Conservation (phyloP, 495 filamentous ascomycete genomes). For the Xylaria curta region DNA sequence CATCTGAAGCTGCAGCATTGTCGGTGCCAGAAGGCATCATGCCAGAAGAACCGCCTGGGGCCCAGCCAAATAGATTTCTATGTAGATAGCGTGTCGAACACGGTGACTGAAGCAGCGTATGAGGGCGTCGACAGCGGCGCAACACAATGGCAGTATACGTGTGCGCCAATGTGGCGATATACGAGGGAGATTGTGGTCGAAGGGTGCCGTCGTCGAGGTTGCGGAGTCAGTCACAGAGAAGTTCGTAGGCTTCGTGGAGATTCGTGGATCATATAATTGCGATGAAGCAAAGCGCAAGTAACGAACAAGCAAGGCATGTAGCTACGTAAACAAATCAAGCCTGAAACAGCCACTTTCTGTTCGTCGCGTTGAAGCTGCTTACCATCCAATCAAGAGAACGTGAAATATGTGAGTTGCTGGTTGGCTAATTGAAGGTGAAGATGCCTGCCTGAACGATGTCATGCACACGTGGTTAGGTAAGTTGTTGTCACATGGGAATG, state of each 20-base stretch:
- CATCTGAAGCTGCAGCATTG: constrained; percentile 24
- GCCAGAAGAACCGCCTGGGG: constrained; percentile 34
- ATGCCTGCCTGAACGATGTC: background rate
- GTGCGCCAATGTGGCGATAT: background rate
- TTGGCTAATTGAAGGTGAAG: background rate
- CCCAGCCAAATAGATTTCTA: constrained; percentile 41
- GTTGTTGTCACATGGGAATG: constrained; percentile 25
- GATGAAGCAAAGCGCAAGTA: constrained; percentile 7
- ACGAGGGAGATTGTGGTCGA: background rate
- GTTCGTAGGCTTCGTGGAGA: background rate
- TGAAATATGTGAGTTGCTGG: background rate
- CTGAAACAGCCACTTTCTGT: background rate
- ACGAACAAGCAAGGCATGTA: background rate
- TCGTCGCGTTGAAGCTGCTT: constrained; percentile 6
- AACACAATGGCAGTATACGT: background rate
- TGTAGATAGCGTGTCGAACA: background rate
- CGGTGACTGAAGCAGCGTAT: constrained; percentile 6
- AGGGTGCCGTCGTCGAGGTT: background rate
- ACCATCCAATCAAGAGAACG: background rate
- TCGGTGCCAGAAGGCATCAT: constrained; percentile 41
- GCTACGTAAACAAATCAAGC: background rate
- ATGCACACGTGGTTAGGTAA: constrained; percentile 20
- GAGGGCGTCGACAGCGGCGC: constrained; percentile 1
- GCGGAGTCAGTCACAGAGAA: background rate
- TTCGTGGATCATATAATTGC: background rate